Base-by-base conservation (phyloP, 1,139 yeast species). In the Meyerozyma guilliermondii region DNA sequence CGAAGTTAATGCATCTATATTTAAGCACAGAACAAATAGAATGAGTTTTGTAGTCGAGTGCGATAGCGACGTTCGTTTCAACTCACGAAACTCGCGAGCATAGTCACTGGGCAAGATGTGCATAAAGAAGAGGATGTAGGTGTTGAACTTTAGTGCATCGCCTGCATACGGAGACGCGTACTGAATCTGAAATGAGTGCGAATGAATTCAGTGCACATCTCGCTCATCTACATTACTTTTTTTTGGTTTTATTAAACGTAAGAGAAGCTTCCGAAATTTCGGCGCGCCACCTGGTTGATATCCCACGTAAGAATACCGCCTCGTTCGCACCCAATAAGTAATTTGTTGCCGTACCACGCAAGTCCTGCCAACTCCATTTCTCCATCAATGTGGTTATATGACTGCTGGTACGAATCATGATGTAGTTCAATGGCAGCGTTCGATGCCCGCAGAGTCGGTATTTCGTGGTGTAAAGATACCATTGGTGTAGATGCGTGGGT, bases 1-100 rank as follows among this genome's bases (percentile, higher is more conserved):
- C 0, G 96, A 87, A 66, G 98, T 92, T 23, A 94, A 68, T 36
- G 98, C 89, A 67, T 94, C 99, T 36, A 92, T 83, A 61, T 86
- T 88, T 52, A 91, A 71, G 62, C 96, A 87, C 7, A 98, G 87
- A 30, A 89, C 96, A 59, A 91, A 89, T 20, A 94, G 72, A 35
- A 89, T 91, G 45, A 92, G 68, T 54, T 87, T 86, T 59, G 98
- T 92, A 7, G 96, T 85, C 20, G 96, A 83, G 59, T 89, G 96
- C 8, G 95, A 83, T 41, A 87, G 65, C 9, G 89, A 82, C 11
- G 81, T 74, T 44, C 73, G 67, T 51, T 78, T 71, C 47, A 85
- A 80, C 42, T 76, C 80, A 43, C 75, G 73, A 56, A 82, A 84
- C 9, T 83, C 80, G 49, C 62, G 65, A 6, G 78, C 68, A 57